Conservation (phyloP, 306 rosid genomes). For the Lotus japonicus region DNA sequence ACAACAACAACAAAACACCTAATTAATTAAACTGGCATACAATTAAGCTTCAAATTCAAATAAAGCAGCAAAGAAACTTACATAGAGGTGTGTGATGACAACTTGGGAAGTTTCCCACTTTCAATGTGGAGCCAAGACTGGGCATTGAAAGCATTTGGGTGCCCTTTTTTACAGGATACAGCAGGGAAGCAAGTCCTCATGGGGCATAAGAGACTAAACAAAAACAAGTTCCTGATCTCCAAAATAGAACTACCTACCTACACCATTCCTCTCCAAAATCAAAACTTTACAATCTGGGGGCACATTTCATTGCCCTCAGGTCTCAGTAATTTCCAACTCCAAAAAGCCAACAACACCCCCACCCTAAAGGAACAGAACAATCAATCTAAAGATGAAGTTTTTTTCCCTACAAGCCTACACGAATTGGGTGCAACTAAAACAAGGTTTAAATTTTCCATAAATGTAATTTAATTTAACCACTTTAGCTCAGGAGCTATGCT, state of each 20-base stretch:
- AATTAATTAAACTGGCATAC: background rate
- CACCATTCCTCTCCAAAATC: slow-evolving; percentile 27
- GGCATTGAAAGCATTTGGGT: slow-evolving; percentile 71
- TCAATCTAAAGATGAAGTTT: background rate
- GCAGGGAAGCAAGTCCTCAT: slow-evolving; percentile 91
- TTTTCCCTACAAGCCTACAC: no score
- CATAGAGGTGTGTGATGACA: slow-evolving; percentile 62
- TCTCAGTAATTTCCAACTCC: slow-evolving; percentile 13
- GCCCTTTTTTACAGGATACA: slow-evolving; percentile 66
- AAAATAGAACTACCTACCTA: no score
- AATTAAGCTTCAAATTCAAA: background rate
- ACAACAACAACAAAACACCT: background rate
- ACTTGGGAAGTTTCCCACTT: slow-evolving; percentile 76
- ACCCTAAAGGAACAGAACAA: background rate
- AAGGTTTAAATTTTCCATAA: no score
- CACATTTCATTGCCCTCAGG: background rate
- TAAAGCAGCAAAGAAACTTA: slow-evolving; percentile 31
- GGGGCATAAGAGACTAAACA: slow-evolving; percentile 59
- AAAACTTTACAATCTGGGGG: slow-evolving; percentile 25
- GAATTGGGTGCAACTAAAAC: no score
- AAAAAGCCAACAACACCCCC: background rate
- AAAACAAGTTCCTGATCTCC: slow-evolving; percentile 57
- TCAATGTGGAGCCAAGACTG: slow-evolving; percentile 91
- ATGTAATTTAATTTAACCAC: no score
- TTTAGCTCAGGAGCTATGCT: no score